These are phyloP conservation scores for Umbelopsis ramanniana DNA, from an alignment of 192 early-diverging fungal genomes.

Conservation along the genomic window DNA sequence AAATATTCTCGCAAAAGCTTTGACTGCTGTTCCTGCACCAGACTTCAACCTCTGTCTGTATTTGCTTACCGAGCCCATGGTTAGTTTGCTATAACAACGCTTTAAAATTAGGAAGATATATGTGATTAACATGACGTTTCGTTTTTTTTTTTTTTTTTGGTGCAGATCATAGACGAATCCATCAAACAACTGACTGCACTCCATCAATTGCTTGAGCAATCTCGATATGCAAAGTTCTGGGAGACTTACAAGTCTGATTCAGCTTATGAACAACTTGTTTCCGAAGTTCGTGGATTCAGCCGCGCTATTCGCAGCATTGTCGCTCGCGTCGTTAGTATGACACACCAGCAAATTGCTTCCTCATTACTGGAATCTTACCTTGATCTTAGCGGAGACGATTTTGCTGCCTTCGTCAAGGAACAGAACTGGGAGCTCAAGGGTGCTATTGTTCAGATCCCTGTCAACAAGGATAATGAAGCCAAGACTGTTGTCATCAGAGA, in stretches of 20 bases:
- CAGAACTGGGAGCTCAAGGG: constrained; percentile 65
- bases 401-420: constrained; percentile 61
- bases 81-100: constrained; percentile 26
- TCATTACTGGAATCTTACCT: constrained; percentile 65
- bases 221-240: constrained; percentile 80
- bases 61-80: constrained; percentile 77
- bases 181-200: constrained; percentile 67
- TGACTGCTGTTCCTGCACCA: constrained; percentile 81
- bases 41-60: constrained; percentile 93
- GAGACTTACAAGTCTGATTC: constrained; percentile 56
- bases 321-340: constrained; percentile 70
- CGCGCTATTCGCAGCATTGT: constrained; percentile 76
- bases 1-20: constrained; percentile 80
- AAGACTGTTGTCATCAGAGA: constrained; percentile 87
- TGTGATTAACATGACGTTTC: not conserved
- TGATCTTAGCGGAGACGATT: constrained; percentile 67
- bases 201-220: constrained; percentile 81
- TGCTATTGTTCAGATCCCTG: constrained; percentile 71
- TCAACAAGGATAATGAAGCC: constrained; percentile 83
- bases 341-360: constrained; percentile 81
- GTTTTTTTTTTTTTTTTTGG: constrained; percentile 1
- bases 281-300: constrained; percentile 73
- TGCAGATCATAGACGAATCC: constrained; percentile 46
- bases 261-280: constrained; percentile 59
- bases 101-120: too few species aligned